A percentile compares a stretch with the other conserved stretches of the same genome.
Evolutionary conservation across 441 rosid species (phyloP).

Genomic region (Pelargonium australe): DNA sequence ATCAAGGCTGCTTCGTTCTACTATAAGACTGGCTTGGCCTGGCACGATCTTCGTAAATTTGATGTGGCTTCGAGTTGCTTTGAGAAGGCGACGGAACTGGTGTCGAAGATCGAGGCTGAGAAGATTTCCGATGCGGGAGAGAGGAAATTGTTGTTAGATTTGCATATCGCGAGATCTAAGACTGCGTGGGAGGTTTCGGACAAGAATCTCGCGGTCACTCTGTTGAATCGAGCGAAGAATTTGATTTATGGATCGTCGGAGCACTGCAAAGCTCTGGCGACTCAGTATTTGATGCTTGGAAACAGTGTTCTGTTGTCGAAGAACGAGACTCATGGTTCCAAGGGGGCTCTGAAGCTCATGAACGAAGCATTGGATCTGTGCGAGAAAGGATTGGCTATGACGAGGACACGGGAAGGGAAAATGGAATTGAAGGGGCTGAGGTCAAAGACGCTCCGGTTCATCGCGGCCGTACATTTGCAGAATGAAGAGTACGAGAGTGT

Average conservation of each 20-base stretch:
- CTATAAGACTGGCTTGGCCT: constrained; percentile 74
- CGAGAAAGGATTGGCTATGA: constrained; percentile 59
- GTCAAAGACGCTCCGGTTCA: constrained; percentile 68
- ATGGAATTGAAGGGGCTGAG: constrained; percentile 50
- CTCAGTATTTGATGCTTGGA: constrained; percentile 58
- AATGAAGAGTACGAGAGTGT: constrained; percentile 80
- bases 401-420: constrained; percentile 53
- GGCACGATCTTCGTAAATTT: constrained; percentile 52
- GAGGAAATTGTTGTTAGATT: constrained; percentile 55
- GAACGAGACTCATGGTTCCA: constrained; percentile 34
- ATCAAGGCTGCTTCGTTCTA: constrained; percentile 72
- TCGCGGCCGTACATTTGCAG: constrained; percentile 80
- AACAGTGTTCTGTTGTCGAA: constrained; percentile 41
- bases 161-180: constrained; percentile 74
- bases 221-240: constrained; percentile 60
- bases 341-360: constrained; percentile 70
- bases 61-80: constrained; percentile 81
- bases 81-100: constrained; percentile 69
- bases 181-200: constrained; percentile 78
- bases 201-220: constrained; percentile 55
- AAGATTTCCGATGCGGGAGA: constrained; percentile 53
- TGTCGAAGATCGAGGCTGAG: constrained; percentile 47
- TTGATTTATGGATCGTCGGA: constrained; percentile 59
- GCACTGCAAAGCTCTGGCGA: constrained; percentile 58
- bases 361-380: constrained; percentile 71